Evolutionary conservation across 192 early-diverging fungal species (phyloP), one percentile per base, ranked within the genome.

Genomic region (Funneliformis geosporum): DNA sequence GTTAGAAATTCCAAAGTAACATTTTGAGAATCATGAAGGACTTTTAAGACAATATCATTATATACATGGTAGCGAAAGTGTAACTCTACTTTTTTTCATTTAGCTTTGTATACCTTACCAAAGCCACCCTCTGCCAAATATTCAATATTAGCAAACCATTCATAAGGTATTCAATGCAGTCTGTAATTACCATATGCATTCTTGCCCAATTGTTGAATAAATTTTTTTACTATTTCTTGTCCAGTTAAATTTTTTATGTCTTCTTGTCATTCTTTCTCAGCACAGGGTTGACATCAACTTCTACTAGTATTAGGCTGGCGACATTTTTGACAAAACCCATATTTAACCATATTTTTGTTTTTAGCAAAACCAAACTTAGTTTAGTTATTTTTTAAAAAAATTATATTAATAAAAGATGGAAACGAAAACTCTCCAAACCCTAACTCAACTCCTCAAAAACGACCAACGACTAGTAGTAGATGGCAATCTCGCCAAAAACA

Each of bases 271-370:
- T 72, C 70, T 72, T 72, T 72, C 44, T 72, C 70, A 43, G 70
- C 70, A 72, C 70, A 72, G 44, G 70, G 70, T 72, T 43, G 70
- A 72, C 70, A 72, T 47, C 70, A 72, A 4, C 16, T 42, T 72
- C 44, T 47, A 39, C 70, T 72, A 47, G 70, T 72, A 72, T 72
- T 72, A 46, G 70, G 43, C 16, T 72, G 39, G 44, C 8, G 23
- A 43, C 70, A 72, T 72, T 72, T 72, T 16, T 16, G 39, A n/a
- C 70, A 72, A 8, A 43, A 72, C 5, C 70, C 70, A n/a, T 47
- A 43, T 47, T 47, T 72, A 46, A 16, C 18, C 2, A 43, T 43
- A 43, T 43, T 43, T 43, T 43, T n/a, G n/a, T n/a, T n/a, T n/a
- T n/a, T n/a, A n/a, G n/a, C n/a, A n/a, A n/a, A n/a, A n/a, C n/a